Conservation (phyloP, 768 basidiomycete species). For the Dentipellis fragilis region DNA sequence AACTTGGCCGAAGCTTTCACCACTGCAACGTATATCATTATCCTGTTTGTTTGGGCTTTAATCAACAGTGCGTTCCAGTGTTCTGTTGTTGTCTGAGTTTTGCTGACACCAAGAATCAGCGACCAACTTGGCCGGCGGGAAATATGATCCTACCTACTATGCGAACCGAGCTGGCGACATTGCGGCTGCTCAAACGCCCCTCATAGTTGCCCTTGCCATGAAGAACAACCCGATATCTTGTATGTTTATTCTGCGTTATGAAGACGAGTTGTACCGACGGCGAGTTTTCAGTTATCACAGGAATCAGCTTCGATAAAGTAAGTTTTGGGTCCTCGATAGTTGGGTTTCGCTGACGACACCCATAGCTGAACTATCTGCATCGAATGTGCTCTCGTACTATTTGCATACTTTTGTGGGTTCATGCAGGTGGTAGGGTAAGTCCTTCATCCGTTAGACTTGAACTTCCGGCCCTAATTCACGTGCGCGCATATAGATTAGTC, state of each 20-base stretch:
- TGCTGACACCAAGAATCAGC: slow-evolving; percentile 10
- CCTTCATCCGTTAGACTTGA: neutral
- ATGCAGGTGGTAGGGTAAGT: slow-evolving; percentile 1
- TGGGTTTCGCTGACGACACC: neutral
- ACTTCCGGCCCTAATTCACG: no score
- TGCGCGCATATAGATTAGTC: neutral
- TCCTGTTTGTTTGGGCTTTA: slow-evolving; percentile 20
- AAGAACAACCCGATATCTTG: slow-evolving; percentile 47
- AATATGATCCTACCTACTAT: slow-evolving; percentile 17
- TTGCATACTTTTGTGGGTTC: slow-evolving; percentile 2
- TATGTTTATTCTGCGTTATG: slow-evolving; percentile 14
- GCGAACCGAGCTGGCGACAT: slow-evolving; percentile 31
- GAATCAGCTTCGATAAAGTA: slow-evolving; percentile 38
- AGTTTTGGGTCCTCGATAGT: slow-evolving; percentile 12
- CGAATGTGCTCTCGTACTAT: slow-evolving; percentile 1
- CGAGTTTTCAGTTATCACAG: slow-evolving; percentile 34
- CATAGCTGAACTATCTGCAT: neutral
- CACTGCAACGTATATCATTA: slow-evolving; percentile 23
- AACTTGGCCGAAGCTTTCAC: slow-evolving; percentile 29
- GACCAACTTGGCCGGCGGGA: slow-evolving; percentile 14
- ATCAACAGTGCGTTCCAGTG: slow-evolving; percentile 16
- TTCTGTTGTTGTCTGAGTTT: neutral
- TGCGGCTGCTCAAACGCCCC: slow-evolving; percentile 38
- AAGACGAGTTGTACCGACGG: neutral
- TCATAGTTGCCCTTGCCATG: slow-evolving; percentile 48